Conservation (phyloP, 1,284 basidiomycete genomes). For the Meira nashicola region DNA sequence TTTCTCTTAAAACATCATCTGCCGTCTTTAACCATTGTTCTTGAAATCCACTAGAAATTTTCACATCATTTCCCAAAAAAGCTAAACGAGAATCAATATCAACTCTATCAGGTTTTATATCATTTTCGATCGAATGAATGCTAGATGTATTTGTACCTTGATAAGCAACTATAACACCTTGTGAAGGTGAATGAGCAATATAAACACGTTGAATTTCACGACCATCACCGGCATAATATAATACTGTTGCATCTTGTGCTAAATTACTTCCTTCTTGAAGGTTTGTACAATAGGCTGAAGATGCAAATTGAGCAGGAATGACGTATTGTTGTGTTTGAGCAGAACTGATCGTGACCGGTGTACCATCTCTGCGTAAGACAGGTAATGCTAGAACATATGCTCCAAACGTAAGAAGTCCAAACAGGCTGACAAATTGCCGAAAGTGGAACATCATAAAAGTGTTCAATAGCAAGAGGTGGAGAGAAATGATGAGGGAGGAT, state of each 20-base stretch:
- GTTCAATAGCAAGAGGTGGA: too few relatives aligned
- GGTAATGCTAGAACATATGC: too few relatives aligned
- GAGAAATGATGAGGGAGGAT: too few relatives aligned
- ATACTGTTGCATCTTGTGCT: background rate
- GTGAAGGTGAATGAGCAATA: background rate
- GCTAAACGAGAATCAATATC: background rate
- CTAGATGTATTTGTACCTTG: constrained; percentile 4
- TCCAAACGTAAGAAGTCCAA: too few relatives aligned
- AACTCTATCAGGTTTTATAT: background rate
- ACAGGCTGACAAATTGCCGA: too few relatives aligned
- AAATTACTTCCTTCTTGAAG: too few relatives aligned
- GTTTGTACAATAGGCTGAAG: too few relatives aligned
- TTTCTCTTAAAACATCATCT: background rate
- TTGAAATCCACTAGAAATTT: background rate
- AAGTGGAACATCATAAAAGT: too few relatives aligned
- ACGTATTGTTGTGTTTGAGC: too few relatives aligned
- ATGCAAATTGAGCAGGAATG: too few relatives aligned
- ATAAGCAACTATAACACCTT: background rate
- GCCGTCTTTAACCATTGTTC: background rate
- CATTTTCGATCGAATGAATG: background rate
- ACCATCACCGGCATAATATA: background rate
- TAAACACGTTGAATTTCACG: background rate
- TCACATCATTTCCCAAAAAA: background rate
- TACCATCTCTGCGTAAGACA: too few relatives aligned
- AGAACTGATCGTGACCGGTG: too few relatives aligned